A percentile compares a stretch with the other conserved stretches of the same genome.
Evolutionary conservation across 2,329 filamentous ascomycete species (phyloP).

Genomic region (Plectosphaerella cucumerina): DNA sequence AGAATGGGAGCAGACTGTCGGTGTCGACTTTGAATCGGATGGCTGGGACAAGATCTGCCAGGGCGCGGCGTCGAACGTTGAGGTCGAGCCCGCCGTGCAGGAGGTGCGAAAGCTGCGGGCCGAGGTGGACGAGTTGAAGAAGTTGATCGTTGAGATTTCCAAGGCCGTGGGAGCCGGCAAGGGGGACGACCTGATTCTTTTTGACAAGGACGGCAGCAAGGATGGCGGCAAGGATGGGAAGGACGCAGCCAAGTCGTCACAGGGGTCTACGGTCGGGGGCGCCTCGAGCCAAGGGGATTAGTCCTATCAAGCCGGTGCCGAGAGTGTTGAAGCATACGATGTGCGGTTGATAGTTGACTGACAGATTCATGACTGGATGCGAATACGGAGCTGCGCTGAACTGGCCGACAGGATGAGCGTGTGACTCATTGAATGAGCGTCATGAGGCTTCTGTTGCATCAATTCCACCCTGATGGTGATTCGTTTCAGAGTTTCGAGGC

Average conservation of each 20-base stretch:
- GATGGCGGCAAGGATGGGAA: not conserved
- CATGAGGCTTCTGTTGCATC: no score
- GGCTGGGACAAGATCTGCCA: slow-evolving; percentile 82
- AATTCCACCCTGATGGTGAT: no score
- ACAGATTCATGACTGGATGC: no score
- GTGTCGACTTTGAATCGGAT: slow-evolving; percentile 75
- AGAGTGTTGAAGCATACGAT: no score
- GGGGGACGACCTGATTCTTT: slow-evolving; percentile 3
- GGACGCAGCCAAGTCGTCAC: not conserved
- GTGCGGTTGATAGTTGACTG: no score
- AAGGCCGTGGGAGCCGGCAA: slow-evolving; percentile 12
- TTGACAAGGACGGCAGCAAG: not conserved
- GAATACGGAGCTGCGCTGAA: no score
- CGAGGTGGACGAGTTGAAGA: slow-evolving; percentile 56
- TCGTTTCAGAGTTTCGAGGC: no score
- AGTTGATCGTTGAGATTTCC: slow-evolving; percentile 31
- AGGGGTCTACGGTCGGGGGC: not conserved
- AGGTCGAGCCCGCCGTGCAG: slow-evolving; percentile 69
- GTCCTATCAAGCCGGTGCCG: no score
- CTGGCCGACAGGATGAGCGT: no score
- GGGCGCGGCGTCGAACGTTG: slow-evolving; percentile 74
- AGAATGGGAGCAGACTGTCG: slow-evolving; percentile 82
- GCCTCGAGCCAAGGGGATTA: no score
- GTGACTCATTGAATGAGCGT: no score
- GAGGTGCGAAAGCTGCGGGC: slow-evolving; percentile 58